These are phyloP conservation scores for Lactarius sanguifluus DNA, from an alignment of 768 basidiomycete genomes.

Conservation along the genomic window DNA sequence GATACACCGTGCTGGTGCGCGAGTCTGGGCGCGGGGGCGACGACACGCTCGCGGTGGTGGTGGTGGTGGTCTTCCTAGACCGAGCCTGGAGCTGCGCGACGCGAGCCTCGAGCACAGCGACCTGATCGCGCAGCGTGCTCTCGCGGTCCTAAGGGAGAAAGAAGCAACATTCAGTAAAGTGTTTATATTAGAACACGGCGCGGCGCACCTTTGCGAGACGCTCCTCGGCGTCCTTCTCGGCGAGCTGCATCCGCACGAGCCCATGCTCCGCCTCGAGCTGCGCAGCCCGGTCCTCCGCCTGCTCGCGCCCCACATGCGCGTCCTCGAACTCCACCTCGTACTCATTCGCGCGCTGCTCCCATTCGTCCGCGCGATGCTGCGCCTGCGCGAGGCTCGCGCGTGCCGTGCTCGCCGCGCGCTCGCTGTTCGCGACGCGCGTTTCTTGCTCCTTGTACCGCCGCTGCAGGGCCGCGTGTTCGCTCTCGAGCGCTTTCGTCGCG, in stretches of 20 bases:
- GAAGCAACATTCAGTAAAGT: too few species aligned
- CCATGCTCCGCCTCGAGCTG: constrained; percentile 74
- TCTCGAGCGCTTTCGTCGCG: constrained; percentile 65
- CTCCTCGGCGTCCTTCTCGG: constrained; percentile 72
- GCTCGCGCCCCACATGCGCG: constrained; percentile 60
- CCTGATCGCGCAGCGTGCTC: constrained; percentile 64
- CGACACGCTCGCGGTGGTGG: constrained; percentile 22
- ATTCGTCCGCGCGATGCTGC: constrained; percentile 76
- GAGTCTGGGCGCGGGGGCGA: constrained; percentile 69
- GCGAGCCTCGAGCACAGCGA: constrained; percentile 60
- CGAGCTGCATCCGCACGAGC: constrained; percentile 65
- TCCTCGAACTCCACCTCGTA: constrained; percentile 63
- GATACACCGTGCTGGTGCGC: constrained; percentile 63
- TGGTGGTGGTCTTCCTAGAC: constrained; percentile 34
- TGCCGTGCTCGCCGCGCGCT: constrained; percentile 55
- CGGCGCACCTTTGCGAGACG: constrained; percentile 60
- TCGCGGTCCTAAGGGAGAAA: constrained; percentile 69
- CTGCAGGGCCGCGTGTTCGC: constrained; percentile 63
- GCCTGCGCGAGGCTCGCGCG: constrained; percentile 67
- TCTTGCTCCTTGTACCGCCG: constrained; percentile 76
- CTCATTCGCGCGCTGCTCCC: constrained; percentile 77
- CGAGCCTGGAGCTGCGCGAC: constrained; percentile 54
- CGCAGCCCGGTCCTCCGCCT: constrained; percentile 59
- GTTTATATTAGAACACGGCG: too few species aligned
- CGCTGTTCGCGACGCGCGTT: constrained; percentile 55